Base-by-base conservation (phyloP, 2,329 filamentous ascomycete species). In the Cladophialophora carrionii region DNA sequence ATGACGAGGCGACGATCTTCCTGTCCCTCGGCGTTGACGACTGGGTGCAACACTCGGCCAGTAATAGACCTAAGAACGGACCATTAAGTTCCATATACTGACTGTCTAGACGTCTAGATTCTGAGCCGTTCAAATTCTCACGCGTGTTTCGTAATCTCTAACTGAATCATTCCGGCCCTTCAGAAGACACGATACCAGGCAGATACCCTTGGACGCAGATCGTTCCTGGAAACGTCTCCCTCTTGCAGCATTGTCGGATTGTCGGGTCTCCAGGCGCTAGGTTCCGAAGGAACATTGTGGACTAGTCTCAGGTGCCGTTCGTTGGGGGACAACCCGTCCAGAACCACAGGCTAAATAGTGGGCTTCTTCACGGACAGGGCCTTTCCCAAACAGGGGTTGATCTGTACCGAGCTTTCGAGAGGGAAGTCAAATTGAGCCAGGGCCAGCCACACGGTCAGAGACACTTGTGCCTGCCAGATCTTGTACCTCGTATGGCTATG, bases 141-240 rank as follows among this genome's bases (percentile, higher is more conserved):
- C 20, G 20, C 26, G 9, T 20, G 9, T 22, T 51, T 51, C 22
- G 20, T 51, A 32, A 54, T 31, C 48, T 55, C 34, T 29, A n/a
- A 20, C 20, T 46, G 10, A 34, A 20, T 24, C 55, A 34, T 22
- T 26, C 43, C 22, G 49, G 24, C 29, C 29, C 53, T 31, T 61
- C 51, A n/a, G 24, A 10, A 8, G 8, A 31, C 24, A 52, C 48
- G 22, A 43, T 48, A 37, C 61, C 48, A 29, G 48, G 49, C 53
- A 46, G 57, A 58, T 8, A 54, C 58, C 41, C 43, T 46, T 57
- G 53, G 52, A 37, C 41, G 65, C 61, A 67, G 65, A 67, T 67
- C 65, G 62, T 32, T 62, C 34, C 62, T 58, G 29, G 62, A 57
- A 54, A 20, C 37, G 52, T 31, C 46, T 17, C 57, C 12, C 54